phyloP scores from a whole-genome alignment of 1,284 basidiomycete genomes.

The Baeospora myosura region DNA sequence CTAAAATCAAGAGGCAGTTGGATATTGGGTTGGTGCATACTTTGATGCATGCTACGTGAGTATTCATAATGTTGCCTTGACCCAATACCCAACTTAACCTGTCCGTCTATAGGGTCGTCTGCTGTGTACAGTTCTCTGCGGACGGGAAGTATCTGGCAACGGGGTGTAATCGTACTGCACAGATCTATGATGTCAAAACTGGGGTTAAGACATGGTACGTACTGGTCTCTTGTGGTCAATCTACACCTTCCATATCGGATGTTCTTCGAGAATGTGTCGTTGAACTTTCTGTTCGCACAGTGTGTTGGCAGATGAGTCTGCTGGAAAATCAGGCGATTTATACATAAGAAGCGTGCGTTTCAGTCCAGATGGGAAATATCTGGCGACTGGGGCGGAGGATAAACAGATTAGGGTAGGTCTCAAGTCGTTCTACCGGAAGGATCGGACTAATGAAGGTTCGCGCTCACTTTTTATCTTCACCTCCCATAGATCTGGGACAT shows the following conservation, averaged over 20 bases:
- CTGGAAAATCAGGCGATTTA: conserved; percentile 47
- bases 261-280: background rate
- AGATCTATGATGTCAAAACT: conserved; percentile 86
- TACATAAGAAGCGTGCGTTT: conserved; percentile 69
- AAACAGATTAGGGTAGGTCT: conserved; percentile 54
- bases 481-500: conserved; percentile 74
- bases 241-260: background rate
- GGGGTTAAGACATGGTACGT: conserved; percentile 73
- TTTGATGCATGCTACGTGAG: conserved; percentile 86
- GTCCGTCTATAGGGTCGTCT: conserved; percentile 63
- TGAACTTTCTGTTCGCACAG: conserved; percentile 27
- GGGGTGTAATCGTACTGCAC: conserved; percentile 85
- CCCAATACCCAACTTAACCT: background rate
- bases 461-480: conserved; percentile 1
- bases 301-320: conserved; percentile 50
- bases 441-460: background rate
- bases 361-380: conserved; percentile 58
- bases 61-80: conserved; percentile 10
- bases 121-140: conserved; percentile 85
- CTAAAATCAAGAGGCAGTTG: conserved; percentile 68
- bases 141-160: conserved; percentile 87
- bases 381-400: conserved; percentile 68
- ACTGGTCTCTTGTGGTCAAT: no score
- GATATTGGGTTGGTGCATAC: conserved; percentile 91
- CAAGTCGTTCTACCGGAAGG: no score